Base-by-base conservation (phyloP, 768 basidiomycete species). In the Panaeolus papilionaceus region DNA sequence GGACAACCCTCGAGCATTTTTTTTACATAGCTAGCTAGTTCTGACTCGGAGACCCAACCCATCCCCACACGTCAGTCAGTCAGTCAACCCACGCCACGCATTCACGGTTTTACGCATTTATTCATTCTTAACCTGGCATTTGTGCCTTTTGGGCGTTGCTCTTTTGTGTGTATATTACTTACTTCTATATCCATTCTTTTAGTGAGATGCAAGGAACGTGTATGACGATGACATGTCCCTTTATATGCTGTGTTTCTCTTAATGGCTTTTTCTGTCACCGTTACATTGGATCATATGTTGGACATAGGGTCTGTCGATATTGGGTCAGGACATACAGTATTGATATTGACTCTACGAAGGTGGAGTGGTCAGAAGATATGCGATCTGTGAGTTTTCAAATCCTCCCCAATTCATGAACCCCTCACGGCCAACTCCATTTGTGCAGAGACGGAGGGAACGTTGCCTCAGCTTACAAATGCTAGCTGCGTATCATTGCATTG, bases 1-100 rank as follows among this genome's bases (percentile, higher is more conserved):
- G 54, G 54, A 58, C 54, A 58, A 33, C 54, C 54, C 28, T 58
- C 54, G 28, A 58, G 54, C 54, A 51, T 51, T 51, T 51, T 47
- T 51, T 51, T 51, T 16, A 51, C 47, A 51, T 51, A 51, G 20
- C n/a, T 51, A 51, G 47, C 47, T 51, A 51, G 14, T 18, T 20
- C 20, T 51, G 47, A 51, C 7, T 3, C 47, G 23, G 47, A 51
- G 12, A 26, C 47, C 8, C 47, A 51, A 51, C 47, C 20, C 6
- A 51, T 3, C 33, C 33, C 33, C 3, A 33, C 33, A 3, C 5
- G 33, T 33, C 5, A 5, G 33, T 33, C 33, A 33, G 33, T 33
- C 33, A 33, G 33, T 33, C 33, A 33, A 5, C 33, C 33, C 20
- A 51, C 47, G 16, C 26, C 54, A 58, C 54, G 54, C 54, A 58